Percentiles rank a stretch among this genome's conserved stretches.
Conservation (phyloP, 371 early-diverging fungal species). For the Catenaria anguillulae region DNA sequence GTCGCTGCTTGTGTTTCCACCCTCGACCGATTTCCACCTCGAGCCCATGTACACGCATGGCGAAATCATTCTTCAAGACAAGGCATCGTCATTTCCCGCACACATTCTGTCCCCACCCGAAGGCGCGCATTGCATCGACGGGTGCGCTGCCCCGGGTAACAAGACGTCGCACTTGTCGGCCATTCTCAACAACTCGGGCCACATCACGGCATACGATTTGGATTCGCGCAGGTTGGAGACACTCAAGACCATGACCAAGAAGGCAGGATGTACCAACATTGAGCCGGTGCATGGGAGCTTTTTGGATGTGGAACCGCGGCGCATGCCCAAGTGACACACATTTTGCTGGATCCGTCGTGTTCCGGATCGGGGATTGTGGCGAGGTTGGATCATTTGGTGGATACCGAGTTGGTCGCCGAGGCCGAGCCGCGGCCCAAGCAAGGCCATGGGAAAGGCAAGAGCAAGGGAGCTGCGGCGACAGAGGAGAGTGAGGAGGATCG, state of each 20-base stretch:
- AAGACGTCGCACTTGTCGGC: constrained; percentile 86
- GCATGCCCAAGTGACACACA: constrained; percentile 49
- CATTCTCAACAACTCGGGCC: constrained; percentile 71
- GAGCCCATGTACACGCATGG: constrained; percentile 56
- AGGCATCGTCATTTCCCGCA: constrained; percentile 94
- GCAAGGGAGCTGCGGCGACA: constrained; percentile 16
- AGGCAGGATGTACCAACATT: constrained; percentile 67
- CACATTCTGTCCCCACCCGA: constrained; percentile 62
- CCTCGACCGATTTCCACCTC: constrained; percentile 65
- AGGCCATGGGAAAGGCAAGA: constrained; percentile 6
- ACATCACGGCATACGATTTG: constrained; percentile 83
- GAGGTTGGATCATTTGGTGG: constrained; percentile 65
- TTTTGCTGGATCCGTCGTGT: constrained; percentile 95
- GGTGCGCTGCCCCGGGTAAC: constrained; percentile 99
- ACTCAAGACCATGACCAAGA: constrained; percentile 51
- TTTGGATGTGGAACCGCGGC: constrained; percentile 42
- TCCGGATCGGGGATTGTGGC: constrained; percentile 93
- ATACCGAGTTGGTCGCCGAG: constrained; percentile 22
- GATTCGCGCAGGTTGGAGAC: constrained; percentile 62
- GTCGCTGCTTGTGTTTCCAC: constrained; percentile 72
- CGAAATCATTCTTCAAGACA: constrained; percentile 78
- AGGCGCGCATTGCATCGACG: constrained; percentile 71
- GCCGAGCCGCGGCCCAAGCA: constrained; percentile 4
- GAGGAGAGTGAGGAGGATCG: constrained; percentile 56
- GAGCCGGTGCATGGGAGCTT: constrained; percentile 46